Percentiles rank a stretch among this genome's conserved stretches.
Conservation (phyloP, 768 basidiomycete genomes). For the Trametes cingulata region DNA sequence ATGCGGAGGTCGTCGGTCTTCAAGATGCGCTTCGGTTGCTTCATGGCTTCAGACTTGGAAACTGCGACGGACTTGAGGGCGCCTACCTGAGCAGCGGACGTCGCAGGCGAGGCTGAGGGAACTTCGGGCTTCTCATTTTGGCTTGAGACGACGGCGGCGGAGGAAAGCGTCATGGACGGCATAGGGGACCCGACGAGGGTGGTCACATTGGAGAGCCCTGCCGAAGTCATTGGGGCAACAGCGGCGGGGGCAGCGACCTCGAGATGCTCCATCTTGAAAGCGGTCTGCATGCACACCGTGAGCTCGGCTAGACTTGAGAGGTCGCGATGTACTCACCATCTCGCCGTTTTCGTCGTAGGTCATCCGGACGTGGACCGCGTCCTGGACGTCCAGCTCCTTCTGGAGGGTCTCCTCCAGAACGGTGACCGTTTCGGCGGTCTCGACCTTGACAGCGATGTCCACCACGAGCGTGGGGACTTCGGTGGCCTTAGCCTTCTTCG, state of each 20-base stretch:
- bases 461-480: not conserved
- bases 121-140: not conserved
- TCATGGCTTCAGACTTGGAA: slow-evolving; percentile 75
- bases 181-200: slow-evolving; percentile 14
- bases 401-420: not conserved
- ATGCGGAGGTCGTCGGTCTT: slow-evolving; percentile 16
- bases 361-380: slow-evolving; percentile 10
- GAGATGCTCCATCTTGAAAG: slow-evolving; percentile 5
- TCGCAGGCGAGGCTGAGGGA: not conserved
- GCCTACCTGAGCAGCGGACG: not conserved
- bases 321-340: slow-evolving; percentile 1
- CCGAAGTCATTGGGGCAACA: not conserved
- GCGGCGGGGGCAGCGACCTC: not conserved
- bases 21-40: slow-evolving; percentile 68
- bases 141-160: not conserved
- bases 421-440: not conserved
- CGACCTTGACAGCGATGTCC: not conserved
- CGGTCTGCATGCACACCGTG: not conserved
- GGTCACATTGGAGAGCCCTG: slow-evolving; percentile 1
- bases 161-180: not conserved
- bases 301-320: not conserved
- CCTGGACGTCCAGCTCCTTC: not conserved
- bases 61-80: not conserved
- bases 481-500: slow-evolving; percentile 2
- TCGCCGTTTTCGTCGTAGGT: slow-evolving; percentile 4